phyloP scores from a whole-genome alignment of 1,284 basidiomycete genomes.

The Rhodotorula sp. region DNA sequence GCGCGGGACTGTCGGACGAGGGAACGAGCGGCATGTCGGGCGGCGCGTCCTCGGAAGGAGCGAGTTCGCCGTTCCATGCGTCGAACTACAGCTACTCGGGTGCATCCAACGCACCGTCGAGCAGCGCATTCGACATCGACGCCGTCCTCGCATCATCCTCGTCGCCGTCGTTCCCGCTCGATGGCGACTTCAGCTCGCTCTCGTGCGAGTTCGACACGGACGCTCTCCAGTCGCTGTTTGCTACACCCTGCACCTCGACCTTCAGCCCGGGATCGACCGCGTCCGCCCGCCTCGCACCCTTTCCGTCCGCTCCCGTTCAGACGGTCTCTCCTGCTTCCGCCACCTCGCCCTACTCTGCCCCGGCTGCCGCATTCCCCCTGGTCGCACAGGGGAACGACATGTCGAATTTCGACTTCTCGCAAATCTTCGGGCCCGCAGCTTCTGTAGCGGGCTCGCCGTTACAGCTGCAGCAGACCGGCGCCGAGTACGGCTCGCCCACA shows the following conservation, averaged over 20 bases:
- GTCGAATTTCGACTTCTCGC: background rate
- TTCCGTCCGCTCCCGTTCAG: background rate
- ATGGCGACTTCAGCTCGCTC: background rate
- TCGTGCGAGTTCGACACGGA: conserved; percentile 15
- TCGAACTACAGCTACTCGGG: conserved; percentile 1
- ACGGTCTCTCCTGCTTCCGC: conserved; percentile 18
- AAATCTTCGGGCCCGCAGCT: background rate
- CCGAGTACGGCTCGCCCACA: background rate
- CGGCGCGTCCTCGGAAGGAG: background rate
- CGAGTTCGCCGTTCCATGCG: background rate
- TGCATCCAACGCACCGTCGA: background rate
- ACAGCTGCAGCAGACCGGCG: background rate
- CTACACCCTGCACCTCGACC: background rate
- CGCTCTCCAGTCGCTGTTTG: conserved; percentile 10
- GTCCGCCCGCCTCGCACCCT: background rate
- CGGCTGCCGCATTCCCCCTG: background rate
- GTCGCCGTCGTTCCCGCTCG: conserved; percentile 3
- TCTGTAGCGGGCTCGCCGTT: background rate
- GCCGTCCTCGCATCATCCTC: conserved; percentile 2
- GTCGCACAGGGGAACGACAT: background rate
- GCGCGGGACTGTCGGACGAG: too few relatives aligned
- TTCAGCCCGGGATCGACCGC: background rate
- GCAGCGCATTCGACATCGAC: background rate
- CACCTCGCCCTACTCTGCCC: background rate
- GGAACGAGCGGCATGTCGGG: background rate